Percentiles rank a stretch among this genome's conserved stretches.
Conservation (phyloP, 2,329 filamentous ascomycete species). For the Xylaria sp. region DNA sequence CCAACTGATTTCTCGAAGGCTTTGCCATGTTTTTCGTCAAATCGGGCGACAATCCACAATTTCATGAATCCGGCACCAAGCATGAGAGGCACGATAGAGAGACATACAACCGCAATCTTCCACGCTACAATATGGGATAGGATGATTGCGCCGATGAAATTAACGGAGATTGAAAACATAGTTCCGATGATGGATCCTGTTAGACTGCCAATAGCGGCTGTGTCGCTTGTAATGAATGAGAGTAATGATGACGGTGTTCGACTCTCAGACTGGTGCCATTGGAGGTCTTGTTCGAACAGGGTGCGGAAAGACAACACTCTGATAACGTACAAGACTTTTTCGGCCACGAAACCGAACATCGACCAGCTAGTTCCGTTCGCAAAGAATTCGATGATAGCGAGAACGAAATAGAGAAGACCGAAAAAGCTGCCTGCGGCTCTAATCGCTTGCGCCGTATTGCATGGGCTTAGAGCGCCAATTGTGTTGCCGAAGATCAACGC, state of each 20-base stretch:
- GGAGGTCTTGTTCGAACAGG: slow-evolving; percentile 72
- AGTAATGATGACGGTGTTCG: slow-evolving; percentile 71
- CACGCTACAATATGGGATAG: slow-evolving; percentile 78
- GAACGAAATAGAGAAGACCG: slow-evolving; percentile 59
- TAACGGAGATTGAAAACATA: slow-evolving; percentile 73
- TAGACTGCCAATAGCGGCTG: slow-evolving; percentile 73
- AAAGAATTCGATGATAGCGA: slow-evolving; percentile 67
- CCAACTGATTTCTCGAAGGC: slow-evolving; percentile 73
- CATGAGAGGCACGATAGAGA: slow-evolving; percentile 75
- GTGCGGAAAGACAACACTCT: slow-evolving; percentile 73
- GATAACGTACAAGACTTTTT: slow-evolving; percentile 72
- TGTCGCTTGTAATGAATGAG: slow-evolving; percentile 76
- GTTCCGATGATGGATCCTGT: slow-evolving; percentile 78
- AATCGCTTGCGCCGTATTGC: slow-evolving; percentile 55
- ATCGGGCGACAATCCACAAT: slow-evolving; percentile 69
- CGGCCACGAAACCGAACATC: slow-evolving; percentile 66
- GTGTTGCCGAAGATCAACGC: slow-evolving; percentile 67
- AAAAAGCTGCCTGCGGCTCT: slow-evolving; percentile 51
- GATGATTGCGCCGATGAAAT: slow-evolving; percentile 74
- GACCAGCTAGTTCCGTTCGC: slow-evolving; percentile 69
- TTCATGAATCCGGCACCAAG: slow-evolving; percentile 77
- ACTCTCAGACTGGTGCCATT: slow-evolving; percentile 76
- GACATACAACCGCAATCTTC: slow-evolving; percentile 79
- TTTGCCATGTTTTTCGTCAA: slow-evolving; percentile 71
- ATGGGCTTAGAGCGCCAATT: slow-evolving; percentile 62